These are phyloP conservation scores for Phaeotremella skinneri DNA, from an alignment of 768 basidiomycete genomes.

Conservation along the genomic window DNA sequence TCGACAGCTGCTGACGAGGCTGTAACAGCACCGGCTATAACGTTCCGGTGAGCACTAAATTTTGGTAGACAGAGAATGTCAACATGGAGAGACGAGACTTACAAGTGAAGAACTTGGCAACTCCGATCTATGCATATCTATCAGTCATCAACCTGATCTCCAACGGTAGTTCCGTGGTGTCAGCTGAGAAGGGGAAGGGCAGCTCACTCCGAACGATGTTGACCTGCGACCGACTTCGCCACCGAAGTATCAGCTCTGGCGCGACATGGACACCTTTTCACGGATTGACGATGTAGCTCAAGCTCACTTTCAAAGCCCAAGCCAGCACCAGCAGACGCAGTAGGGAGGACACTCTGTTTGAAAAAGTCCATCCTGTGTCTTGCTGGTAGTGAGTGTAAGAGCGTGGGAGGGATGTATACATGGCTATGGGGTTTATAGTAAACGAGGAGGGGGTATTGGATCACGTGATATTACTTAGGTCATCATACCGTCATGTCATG, in stretches of 20 bases:
- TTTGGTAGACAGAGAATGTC: neutral
- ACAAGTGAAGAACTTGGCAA: neutral
- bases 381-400: no score
- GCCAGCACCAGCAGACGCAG: conserved; percentile 2
- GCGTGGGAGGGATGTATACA: no score
- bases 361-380: conserved; percentile 10
- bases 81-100: neutral
- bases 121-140: neutral
- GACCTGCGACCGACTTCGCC: neutral
- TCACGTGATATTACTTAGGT: no score
- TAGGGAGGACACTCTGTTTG: neutral
- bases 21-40: conserved; percentile 1
- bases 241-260: neutral
- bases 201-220: neutral
- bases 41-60: no score
- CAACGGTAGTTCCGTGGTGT: no score
- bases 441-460: no score
- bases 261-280: neutral
- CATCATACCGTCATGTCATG: no score
- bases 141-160: neutral
- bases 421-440: no score
- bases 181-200: neutral
- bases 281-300: neutral
- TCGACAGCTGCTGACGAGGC: conserved; percentile 10
- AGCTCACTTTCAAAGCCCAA: conserved; percentile 6